A percentile compares a stretch with the other conserved stretches of the same genome.
These are phyloP conservation scores for Cucumis melo DNA, from an alignment of 306 rosid genomes.

Conservation along the genomic window DNA sequence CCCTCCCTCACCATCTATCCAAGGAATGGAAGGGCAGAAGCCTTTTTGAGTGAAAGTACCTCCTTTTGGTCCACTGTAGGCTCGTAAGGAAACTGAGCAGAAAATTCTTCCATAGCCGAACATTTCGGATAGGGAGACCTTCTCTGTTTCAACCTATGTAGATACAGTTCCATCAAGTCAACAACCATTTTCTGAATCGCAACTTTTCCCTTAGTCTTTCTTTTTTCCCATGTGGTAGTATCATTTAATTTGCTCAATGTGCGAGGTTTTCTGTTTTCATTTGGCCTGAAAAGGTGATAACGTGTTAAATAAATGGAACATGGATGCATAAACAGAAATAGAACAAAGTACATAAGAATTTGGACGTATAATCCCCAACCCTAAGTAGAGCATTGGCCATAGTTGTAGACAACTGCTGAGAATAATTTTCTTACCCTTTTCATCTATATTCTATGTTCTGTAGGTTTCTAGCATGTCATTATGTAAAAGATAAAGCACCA, in stretches of 20 bases:
- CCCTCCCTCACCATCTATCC: slow-evolving; percentile 1
- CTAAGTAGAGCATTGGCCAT: background rate
- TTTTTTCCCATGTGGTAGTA: slow-evolving; percentile 63
- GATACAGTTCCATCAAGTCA: slow-evolving; percentile 88
- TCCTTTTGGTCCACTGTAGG: slow-evolving; percentile 88
- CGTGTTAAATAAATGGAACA: background rate
- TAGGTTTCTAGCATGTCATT: background rate
- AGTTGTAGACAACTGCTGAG: background rate
- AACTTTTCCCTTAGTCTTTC: slow-evolving; percentile 74
- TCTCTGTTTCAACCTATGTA: slow-evolving; percentile 79
- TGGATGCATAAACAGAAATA: background rate
- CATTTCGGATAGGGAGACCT: slow-evolving; percentile 58
- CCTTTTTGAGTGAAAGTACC: slow-evolving; percentile 21
- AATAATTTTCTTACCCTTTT: background rate
- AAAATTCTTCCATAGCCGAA: slow-evolving; percentile 37
- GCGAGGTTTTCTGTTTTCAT: slow-evolving; percentile 63
- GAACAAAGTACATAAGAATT: background rate
- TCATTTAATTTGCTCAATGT: slow-evolving; percentile 76
- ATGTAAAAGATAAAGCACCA: background rate
- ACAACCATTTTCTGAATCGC: slow-evolving; percentile 98
- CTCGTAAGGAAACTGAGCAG: slow-evolving; percentile 49
- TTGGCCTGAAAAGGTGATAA: slow-evolving; percentile 50
- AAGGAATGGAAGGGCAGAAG: background rate
- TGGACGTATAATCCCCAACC: background rate
- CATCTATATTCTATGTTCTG: background rate